These are phyloP conservation scores for Isabelozyma pseudorhagii DNA, from an alignment of 805 yeast species.

Conservation along the genomic window DNA sequence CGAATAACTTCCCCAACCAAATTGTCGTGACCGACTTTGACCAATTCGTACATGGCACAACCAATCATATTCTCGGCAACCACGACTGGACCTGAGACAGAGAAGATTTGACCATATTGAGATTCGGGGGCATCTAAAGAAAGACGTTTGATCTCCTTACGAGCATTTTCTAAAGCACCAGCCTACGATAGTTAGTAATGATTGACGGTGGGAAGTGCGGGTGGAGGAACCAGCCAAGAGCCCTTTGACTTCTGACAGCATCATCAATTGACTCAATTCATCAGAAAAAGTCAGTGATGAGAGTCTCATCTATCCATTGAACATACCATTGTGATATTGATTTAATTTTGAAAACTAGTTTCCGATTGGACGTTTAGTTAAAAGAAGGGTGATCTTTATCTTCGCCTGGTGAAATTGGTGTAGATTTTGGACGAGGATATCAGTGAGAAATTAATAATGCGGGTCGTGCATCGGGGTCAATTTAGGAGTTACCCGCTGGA, in stretches of 20 bases:
- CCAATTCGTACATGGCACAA: constrained; percentile 99
- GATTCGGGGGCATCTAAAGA: constrained; percentile 74
- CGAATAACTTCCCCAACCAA: constrained; percentile 98
- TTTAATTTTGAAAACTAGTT: too few species aligned
- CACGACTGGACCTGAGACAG: constrained; percentile 97
- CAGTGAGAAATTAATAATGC: neutral
- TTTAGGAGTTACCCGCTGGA: neutral
- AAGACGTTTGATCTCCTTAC: constrained; percentile 85
- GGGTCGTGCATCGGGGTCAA: neutral
- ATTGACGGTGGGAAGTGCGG: neutral
- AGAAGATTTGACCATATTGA: constrained; percentile 83
- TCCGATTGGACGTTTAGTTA: neutral
- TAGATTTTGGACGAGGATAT: neutral
- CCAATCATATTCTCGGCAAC: constrained; percentile 99
- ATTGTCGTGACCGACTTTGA: constrained; percentile 94
- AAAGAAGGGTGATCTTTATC: neutral
- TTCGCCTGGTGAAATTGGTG: neutral
- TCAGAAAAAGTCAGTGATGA: neutral
- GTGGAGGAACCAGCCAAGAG: neutral
- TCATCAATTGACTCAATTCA: neutral
- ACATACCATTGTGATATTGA: neutral
- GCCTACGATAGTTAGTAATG: constrained; percentile 49
- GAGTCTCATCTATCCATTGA: neutral
- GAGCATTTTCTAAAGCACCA: constrained; percentile 96
- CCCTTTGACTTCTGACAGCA: neutral